Conservation (phyloP, 148 eudicot species). For the Amaranthus palmeri region DNA sequence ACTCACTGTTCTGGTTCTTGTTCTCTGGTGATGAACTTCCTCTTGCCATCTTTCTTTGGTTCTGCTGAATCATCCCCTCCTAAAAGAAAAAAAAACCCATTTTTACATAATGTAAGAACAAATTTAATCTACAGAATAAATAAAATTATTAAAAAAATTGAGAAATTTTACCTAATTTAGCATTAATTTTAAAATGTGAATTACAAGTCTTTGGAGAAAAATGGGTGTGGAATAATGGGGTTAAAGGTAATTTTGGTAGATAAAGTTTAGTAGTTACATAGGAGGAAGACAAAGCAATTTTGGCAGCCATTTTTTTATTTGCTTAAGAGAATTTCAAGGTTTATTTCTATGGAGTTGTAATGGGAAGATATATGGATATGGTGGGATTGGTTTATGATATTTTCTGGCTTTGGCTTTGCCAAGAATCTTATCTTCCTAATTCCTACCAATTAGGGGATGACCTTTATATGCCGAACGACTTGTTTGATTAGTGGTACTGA, state of each 20-base stretch:
- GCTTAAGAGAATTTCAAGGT: background rate
- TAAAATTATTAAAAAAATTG: background rate
- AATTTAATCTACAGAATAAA: background rate
- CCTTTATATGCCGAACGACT: background rate
- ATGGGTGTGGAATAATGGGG: slow-evolving; percentile 22
- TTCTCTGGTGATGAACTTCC: slow-evolving; percentile 88
- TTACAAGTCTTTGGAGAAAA: slow-evolving; percentile 22
- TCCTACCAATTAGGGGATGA: slow-evolving; percentile 3
- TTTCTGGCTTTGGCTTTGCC: slow-evolving; percentile 16
- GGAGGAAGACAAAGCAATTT: slow-evolving; percentile 40
- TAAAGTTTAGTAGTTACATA: slow-evolving; percentile 33
- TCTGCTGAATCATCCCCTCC: slow-evolving; percentile 70
- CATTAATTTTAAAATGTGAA: slow-evolving; percentile 39
- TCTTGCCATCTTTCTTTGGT: slow-evolving; percentile 55
- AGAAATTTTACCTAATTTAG: slow-evolving; percentile 49
- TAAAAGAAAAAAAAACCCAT: slow-evolving; percentile 10
- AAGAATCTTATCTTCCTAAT: slow-evolving; percentile 26
- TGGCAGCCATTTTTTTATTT: slow-evolving; percentile 45
- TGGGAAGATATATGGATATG: slow-evolving; percentile 12
- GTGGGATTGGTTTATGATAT: slow-evolving; percentile 20
- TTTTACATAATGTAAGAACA: background rate
- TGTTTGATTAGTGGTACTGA: too few species aligned
- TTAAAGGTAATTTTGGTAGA: slow-evolving; percentile 24
- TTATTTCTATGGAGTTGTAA: background rate
- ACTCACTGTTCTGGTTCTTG: slow-evolving; percentile 93